Base-by-base conservation (phyloP, 2,329 filamentous ascomycete species). In the Pseudogymnoascus sp. region DNA sequence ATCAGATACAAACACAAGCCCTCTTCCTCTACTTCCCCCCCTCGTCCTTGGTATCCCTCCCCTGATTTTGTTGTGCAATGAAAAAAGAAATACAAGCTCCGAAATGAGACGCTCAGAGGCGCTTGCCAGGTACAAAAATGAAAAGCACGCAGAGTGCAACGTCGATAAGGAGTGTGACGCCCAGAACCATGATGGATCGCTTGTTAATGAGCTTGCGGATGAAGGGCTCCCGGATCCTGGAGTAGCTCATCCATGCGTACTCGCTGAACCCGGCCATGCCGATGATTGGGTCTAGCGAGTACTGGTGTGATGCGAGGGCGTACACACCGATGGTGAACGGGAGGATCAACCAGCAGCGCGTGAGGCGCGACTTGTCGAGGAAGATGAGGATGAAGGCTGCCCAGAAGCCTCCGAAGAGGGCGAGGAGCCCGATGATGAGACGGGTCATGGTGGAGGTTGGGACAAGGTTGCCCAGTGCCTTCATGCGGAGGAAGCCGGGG, bases 331-430 rank as follows among this genome's bases (percentile, higher is more conserved):
- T 77, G 1, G 91, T 92, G 77, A 97, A 97, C 0, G 96, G 95
- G 1, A 99, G 79, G 68, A 97, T 93, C 37, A 89, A 75, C 91
- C 91, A 99, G 74, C 89, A 90, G 72, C 92, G 84, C 44, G 86
- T 92, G 60, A 78, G 75, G 66, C 91, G 85, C 50, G 87, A 84
- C 72, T 88, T 86, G 76, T 97, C 81, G 7, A 96, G 85, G 76
- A 99, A 95, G 69, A 99, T 96, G 65, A 97, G 87, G 66, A 95
- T 85, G 73, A 97, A 99, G 0, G 87, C 91, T 3, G 91, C 85
- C 96, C 96, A 99, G 76, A 97, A 95, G 23, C 85, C 96, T 68
- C 86, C 92, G 75, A 96, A 96, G 79, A 99, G 88, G 67, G 89
- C 84, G 59, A 95, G 80, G 61, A 99, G 82, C 37, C 93, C 95